Base-by-base conservation (phyloP, 2,329 filamentous ascomycete genomes). In the Paecilomyces formosus region DNA sequence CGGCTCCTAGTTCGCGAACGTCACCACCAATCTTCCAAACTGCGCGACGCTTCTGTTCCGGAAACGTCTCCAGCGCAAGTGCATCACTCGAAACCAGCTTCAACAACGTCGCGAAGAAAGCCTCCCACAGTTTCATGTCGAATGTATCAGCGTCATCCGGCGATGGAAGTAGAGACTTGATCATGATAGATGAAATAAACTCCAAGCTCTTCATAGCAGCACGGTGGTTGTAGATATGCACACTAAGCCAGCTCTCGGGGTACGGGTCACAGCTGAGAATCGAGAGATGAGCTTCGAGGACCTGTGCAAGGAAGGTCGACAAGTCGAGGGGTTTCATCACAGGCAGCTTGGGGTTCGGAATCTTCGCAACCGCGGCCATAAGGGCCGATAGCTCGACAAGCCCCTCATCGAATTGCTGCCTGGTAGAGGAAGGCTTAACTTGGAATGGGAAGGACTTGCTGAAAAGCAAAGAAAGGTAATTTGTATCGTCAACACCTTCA, bases 1-100 rank as follows among this genome's bases (percentile, higher is more conserved):
- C 89, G 3, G 94, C 93, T 15, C 95, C 94, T 63, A 91, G 84
- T 72, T 97, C 92, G 58, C 94, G 85, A 55, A 99, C 91, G 75
- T 99, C 95, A 5, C 94, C 94, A 3, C 93, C 94, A 70, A 99
- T 97, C 77, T 97, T 99, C 94, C 95, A 99, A 1, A 97, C 93
- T 0, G 94, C 93, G 57, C 94, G 82, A 53, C 94, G 82, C 77
- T 97, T 99, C 76, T 99, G 94, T 72, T 99, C 95, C 0, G 94
- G 92, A 70, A 97, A 97, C 0, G 92, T 96, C 71, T 99, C 94
- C 39, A 99, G 82, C 0, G 94, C 92, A 21, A 99, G 82, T 0
- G 88, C 90, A 35, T 92, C 87, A 68, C 92, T 97, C 4, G 90
- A 90, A 2, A 99, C 90, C 2, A 97, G 86, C 69, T 90, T 92